Conservation (phyloP, 495 filamentous ascomycete genomes). For the Penicillium angulare region DNA sequence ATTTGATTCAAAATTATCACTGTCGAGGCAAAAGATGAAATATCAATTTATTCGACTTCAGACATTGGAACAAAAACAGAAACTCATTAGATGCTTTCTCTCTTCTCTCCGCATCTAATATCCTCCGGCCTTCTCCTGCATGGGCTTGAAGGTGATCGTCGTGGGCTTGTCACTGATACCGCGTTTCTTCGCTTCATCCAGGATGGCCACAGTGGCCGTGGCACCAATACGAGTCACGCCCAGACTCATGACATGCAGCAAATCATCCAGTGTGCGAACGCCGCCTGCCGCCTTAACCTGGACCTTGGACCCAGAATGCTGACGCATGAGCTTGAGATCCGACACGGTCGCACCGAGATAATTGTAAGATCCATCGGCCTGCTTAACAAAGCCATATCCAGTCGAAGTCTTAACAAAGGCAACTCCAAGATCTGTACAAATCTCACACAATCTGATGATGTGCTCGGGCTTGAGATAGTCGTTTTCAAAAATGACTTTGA, state of each 20-base stretch:
- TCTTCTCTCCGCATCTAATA: no score
- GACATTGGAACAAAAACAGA: no score
- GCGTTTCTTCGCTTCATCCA: conserved; percentile 51
- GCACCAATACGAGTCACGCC: conserved; percentile 50
- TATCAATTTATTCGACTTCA: no score
- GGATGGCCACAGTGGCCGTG: conserved; percentile 51
- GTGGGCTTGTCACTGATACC: conserved; percentile 44
- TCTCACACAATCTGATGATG: conserved; percentile 48
- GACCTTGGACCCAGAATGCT: conserved; percentile 39
- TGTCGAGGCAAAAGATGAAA: no score
- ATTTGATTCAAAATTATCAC: no score
- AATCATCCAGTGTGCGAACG: conserved; percentile 37
- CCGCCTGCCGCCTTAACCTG: conserved; percentile 59
- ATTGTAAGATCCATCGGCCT: conserved; percentile 46
- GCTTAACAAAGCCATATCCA: conserved; percentile 58
- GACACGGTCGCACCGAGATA: conserved; percentile 49
- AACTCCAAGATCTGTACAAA: conserved; percentile 47
- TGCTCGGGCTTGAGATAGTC: conserved; percentile 48
- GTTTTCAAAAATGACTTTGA: conserved; percentile 63
- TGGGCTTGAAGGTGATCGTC: conserved; percentile 26
- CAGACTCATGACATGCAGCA: conserved; percentile 36
- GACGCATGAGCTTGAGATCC: conserved; percentile 54
- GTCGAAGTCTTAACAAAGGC: conserved; percentile 59
- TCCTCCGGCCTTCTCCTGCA: conserved; percentile 21
- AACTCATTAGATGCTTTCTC: no score